phyloP scores from a whole-genome alignment of 106 monocot species.

The Cymbidium sinense region DNA sequence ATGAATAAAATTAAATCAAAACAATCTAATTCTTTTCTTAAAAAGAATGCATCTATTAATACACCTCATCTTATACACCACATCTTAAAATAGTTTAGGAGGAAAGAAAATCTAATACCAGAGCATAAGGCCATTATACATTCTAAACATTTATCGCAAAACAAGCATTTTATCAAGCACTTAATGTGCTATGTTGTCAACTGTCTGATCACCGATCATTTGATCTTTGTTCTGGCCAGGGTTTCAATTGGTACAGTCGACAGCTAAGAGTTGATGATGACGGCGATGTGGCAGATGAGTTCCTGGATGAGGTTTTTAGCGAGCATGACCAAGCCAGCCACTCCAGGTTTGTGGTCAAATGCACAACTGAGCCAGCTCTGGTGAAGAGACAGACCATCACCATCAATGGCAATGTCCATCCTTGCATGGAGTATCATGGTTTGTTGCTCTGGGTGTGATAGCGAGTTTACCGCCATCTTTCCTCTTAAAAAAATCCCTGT shows the following conservation, averaged over 20 bases:
- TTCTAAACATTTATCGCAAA: no score
- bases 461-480: background rate
- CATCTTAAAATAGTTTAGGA: no score
- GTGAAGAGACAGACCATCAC: constrained; percentile 38
- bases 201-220: no score
- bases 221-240: constrained; percentile 26
- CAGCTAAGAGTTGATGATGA: constrained; percentile 69
- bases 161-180: no score
- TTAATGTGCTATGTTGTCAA: no score
- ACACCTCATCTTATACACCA: no score
- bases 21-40: no score
- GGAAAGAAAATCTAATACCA: no score
- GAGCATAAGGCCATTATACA: no score
- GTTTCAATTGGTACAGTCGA: constrained; percentile 72
- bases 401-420: constrained; percentile 44
- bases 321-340: constrained; percentile 4
- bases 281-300: constrained; percentile 88
- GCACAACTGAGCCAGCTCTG: constrained; percentile 36
- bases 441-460: constrained; percentile 46
- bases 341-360: constrained; percentile 38
- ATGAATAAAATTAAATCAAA: no score
- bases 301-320: constrained; percentile 48
- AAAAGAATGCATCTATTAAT: no score
- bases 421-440: constrained; percentile 46
- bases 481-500: background rate